Evolutionary conservation across 2,329 filamentous ascomycete species (phyloP), one percentile per base, ranked within the genome.

Genomic region (Exophiala sideris): DNA sequence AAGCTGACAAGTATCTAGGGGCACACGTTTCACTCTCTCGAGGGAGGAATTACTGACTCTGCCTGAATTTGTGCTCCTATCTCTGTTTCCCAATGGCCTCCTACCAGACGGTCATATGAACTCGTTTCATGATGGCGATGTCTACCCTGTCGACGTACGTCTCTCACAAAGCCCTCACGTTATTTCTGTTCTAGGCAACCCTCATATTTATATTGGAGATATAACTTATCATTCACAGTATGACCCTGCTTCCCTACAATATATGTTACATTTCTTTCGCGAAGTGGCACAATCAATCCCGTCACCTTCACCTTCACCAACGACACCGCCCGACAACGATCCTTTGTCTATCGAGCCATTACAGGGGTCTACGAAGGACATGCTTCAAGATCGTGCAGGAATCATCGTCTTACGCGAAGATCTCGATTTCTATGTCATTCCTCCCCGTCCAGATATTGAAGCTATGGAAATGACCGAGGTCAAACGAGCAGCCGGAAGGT

Each of bases 181-280:
- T 24, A 51, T 64, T 29, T 58, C 50, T 62, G 59, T 59, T 56
- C 61, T 59, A 56, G 57, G 52, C 54, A 60, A 62, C 52, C 62
- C 60, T 56, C 50, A 44, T 63, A 56, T 63, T 46, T 59, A 63
- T 60, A 59, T 68, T 46, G 80, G 78, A 80, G 78, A 81, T 77
- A 74, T 74, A 66, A 68, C 75, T 54, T 79, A 75, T 71, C 65
- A 57, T 64, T 75, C 73, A 64, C 76, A 99, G 94, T 99, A 97
- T 76, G 94, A 99, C 72, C 92, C 94, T 20, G 86, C 86, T 49
- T 97, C 92, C 45, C 83, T 99, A 51, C 91, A 97, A 74, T 99
- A 97, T 76, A 99, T 99, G 94, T 83, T 99, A 61, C 92, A 96
- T 66, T 99, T 99, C 74, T 99, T 99, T 78, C 88, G 94, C 61